phyloP scores from a whole-genome alignment of 2,329 filamentous ascomycete species.

The Didymosphaeria variabile region DNA sequence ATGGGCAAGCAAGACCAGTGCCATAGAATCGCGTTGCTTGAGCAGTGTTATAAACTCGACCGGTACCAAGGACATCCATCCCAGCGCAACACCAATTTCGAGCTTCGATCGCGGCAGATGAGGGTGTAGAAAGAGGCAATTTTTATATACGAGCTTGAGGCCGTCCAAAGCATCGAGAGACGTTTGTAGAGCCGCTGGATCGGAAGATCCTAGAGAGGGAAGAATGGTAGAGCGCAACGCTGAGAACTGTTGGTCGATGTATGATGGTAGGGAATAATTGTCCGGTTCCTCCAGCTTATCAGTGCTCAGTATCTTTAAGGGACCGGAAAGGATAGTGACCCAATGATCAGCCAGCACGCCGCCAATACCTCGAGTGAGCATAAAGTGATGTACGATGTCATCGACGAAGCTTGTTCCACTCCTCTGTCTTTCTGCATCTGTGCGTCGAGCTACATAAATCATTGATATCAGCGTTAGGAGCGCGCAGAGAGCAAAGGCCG shows the following conservation, averaged over 20 bases:
- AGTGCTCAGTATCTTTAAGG: slow-evolving; percentile 4
- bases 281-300: slow-evolving; percentile 10
- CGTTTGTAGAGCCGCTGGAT: background rate
- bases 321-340: slow-evolving; percentile 5
- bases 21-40: slow-evolving; percentile 2
- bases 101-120: slow-evolving; percentile 10
- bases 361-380: slow-evolving; percentile 17
- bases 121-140: slow-evolving; percentile 10
- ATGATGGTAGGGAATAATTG: background rate
- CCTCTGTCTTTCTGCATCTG: slow-evolving; percentile 7
- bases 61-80: slow-evolving; percentile 16
- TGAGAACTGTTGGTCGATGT: slow-evolving; percentile 5
- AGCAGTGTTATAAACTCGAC: slow-evolving; percentile 9
- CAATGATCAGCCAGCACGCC: slow-evolving; percentile 13
- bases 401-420: slow-evolving; percentile 11
- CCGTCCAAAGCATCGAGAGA: background rate
- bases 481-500: slow-evolving; percentile 14
- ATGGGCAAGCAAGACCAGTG: slow-evolving; percentile 15
- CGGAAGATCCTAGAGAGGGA: background rate
- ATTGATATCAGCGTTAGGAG: slow-evolving; percentile 15
- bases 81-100: slow-evolving; percentile 8
- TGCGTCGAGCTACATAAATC: slow-evolving; percentile 13
- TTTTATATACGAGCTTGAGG: slow-evolving; percentile 14
- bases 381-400: slow-evolving; percentile 15
- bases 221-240: slow-evolving; percentile 1